Base-by-base conservation (phyloP, 495 filamentous ascomycete genomes). In the Neurospora sp. region DNA sequence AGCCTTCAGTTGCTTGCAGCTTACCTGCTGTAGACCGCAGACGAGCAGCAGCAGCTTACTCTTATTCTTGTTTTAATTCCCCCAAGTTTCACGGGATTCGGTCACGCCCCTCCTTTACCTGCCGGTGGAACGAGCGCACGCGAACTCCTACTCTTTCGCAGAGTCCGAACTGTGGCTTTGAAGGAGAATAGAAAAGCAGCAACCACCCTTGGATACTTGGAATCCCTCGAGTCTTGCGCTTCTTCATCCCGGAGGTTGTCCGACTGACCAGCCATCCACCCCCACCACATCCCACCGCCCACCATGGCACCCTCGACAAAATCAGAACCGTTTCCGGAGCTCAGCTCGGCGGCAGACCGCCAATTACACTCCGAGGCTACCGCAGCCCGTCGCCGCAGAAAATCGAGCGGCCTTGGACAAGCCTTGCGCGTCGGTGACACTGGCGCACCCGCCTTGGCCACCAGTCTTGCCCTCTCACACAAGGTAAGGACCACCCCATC, bases 391-490 rank as follows among this genome's bases (percentile, higher is more conserved):
- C 80, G 83, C 70, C 82, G 84, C 69, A 84, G 84, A 75, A 85
- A 85, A 77, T 84, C 83, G 41, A 85, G 84, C 78, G 81, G 79
- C n/a, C 78, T 85, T 40, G 83, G 81, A 41, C 72, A 70, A 68
- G 82, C 83, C 27, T 73, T 85, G 73, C 79, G 81, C n/a, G 78
- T 84, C 27, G 84, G 84, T 72, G 85, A 85, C 74, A 86, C 85
- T 9, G 85, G 83, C 53, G 83, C 83, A 69, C 84, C 84, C 1
- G 82, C 80, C 68, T 75, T 86, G 65, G 81, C 82, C 18, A 80
- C 84, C 10, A 81, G 82, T 76, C 76, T 84, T 16, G 83, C 82
- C 22, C 82, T 79, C 68, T 75, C 82, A 37, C 72, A 75, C 39
- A 71, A 65, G 70, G 70, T 71, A 78, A 40, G 76, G 72, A 53